Evolutionary conservation across 2,329 filamentous ascomycete genomes (phyloP).

Genomic region (Colletotrichum plurivorum): DNA sequence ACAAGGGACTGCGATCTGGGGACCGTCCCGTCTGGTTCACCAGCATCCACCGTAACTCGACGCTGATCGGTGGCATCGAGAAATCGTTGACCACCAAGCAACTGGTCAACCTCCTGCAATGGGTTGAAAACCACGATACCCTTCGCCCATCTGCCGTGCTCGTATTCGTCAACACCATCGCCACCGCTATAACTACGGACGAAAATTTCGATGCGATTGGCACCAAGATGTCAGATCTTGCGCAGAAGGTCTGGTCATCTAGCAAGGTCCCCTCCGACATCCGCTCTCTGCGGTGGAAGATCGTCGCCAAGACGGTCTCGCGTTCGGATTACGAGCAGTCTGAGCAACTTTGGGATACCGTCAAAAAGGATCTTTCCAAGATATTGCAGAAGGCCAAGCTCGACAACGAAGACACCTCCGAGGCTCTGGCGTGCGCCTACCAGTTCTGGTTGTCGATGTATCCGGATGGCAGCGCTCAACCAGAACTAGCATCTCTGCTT

Average conservation of each 20-base stretch:
- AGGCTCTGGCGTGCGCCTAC: slow-evolving; percentile 58
- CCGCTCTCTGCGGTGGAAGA: slow-evolving; percentile 57
- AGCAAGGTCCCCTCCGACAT: slow-evolving; percentile 48
- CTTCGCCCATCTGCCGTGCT: slow-evolving; percentile 52
- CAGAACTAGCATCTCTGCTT: slow-evolving; percentile 50
- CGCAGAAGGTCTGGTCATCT: slow-evolving; percentile 44
- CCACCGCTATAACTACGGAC: slow-evolving; percentile 57
- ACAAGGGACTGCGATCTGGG: slow-evolving; percentile 27
- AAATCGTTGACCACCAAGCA: slow-evolving; percentile 61
- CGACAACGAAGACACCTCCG: slow-evolving; percentile 53
- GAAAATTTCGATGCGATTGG: slow-evolving; percentile 59
- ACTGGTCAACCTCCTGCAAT: slow-evolving; percentile 58
- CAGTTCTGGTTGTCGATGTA: slow-evolving; percentile 55
- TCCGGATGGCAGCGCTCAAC: slow-evolving; percentile 50
- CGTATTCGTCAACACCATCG: slow-evolving; percentile 59
- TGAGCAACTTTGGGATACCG: slow-evolving; percentile 49
- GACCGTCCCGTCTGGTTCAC: slow-evolving; percentile 47
- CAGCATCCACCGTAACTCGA: slow-evolving; percentile 29
- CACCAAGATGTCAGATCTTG: slow-evolving; percentile 54
- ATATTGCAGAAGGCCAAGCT: slow-evolving; percentile 51
- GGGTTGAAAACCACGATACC: slow-evolving; percentile 53
- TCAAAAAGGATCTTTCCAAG: slow-evolving; percentile 51
- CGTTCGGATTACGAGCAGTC: slow-evolving; percentile 52
- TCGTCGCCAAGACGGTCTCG: slow-evolving; percentile 52
- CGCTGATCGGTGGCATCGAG: slow-evolving; percentile 50